Conservation (phyloP, 2,329 filamentous ascomycete species). For the Clonostachys solani region DNA sequence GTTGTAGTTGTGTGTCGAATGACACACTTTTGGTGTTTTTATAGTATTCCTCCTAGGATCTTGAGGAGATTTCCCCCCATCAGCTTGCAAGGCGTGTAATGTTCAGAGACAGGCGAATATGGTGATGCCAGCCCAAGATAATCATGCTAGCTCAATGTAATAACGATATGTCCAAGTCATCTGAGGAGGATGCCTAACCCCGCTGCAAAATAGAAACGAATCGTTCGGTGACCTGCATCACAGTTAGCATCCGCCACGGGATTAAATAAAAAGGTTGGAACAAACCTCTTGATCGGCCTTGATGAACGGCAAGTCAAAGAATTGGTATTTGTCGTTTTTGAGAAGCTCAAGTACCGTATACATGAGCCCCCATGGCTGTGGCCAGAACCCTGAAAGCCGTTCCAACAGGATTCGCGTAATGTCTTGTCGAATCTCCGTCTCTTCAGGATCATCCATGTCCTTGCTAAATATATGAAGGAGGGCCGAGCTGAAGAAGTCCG, state of each 20-base stretch:
- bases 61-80: too few relatives aligned
- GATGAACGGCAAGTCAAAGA: conserved; percentile 91
- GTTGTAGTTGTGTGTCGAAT: too few relatives aligned
- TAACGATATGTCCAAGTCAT: too few relatives aligned
- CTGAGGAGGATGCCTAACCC: too few relatives aligned
- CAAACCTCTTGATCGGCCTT: conserved; percentile 83
- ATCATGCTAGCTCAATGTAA: too few relatives aligned
- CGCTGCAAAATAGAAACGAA: conserved; percentile 15
- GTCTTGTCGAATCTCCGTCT: conserved; percentile 80
- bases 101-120: too few relatives aligned
- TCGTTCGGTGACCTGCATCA: conserved; percentile 20
- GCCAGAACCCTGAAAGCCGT: conserved; percentile 81
- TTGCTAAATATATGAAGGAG: conserved; percentile 81
- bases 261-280: background rate
- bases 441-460: conserved; percentile 69
- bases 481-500: conserved; percentile 86
- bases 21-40: too few relatives aligned
- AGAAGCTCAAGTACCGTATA: conserved; percentile 84
- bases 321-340: conserved; percentile 85
- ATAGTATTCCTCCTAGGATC: too few relatives aligned
- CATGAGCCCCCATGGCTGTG: conserved; percentile 93
- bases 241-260: conserved; percentile 1
- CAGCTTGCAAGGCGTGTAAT: too few relatives aligned
- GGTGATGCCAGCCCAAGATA: too few relatives aligned
- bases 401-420: conserved; percentile 87